Evolutionary conservation across 225 moss, liverwort and hornwort species (phyloP).

Genomic region (Marchantia polymorpha): DNA sequence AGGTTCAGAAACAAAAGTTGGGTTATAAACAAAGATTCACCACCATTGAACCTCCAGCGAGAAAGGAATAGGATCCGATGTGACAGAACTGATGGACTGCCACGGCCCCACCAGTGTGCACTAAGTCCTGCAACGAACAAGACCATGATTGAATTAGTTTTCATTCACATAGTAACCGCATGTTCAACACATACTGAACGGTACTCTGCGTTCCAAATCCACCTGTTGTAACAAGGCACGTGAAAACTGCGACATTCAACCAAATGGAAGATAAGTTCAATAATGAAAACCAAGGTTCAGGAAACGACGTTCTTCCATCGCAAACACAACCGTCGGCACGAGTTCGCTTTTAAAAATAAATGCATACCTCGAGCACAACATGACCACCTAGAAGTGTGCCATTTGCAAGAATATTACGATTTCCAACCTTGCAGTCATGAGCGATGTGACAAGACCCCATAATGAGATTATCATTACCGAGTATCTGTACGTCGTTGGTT

Average conservation of each 20-base stretch:
- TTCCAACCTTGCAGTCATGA: conserved; percentile 97
- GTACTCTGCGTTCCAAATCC: too few species aligned
- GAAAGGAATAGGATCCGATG: conserved; percentile 85
- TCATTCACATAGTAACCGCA: too few species aligned
- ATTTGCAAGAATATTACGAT: conserved; percentile 88
- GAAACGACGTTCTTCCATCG: neutral
- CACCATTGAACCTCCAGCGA: conserved; percentile 91
- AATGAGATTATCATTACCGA: conserved; percentile 80
- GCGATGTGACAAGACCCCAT: conserved; percentile 93
- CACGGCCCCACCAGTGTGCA: conserved; percentile 94
- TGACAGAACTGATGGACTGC: conserved; percentile 90
- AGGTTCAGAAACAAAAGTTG: neutral
- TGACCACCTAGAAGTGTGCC: conserved; percentile 94
- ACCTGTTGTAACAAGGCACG: too few species aligned
- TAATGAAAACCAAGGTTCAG: neutral
- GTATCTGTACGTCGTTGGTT: conserved; percentile 45
- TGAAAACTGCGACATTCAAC: too few species aligned
- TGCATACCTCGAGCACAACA: conserved; percentile 71
- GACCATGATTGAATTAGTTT: too few species aligned
- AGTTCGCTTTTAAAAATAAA: too few species aligned
- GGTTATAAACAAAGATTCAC: neutral
- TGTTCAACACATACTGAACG: too few species aligned
- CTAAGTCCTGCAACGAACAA: conserved; percentile 59
- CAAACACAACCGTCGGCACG: neutral
- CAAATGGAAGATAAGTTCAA: too few species aligned